These are phyloP conservation scores for Metschnikowia kunwiensis DNA, from an alignment of 805 yeast species.

Conservation along the genomic window DNA sequence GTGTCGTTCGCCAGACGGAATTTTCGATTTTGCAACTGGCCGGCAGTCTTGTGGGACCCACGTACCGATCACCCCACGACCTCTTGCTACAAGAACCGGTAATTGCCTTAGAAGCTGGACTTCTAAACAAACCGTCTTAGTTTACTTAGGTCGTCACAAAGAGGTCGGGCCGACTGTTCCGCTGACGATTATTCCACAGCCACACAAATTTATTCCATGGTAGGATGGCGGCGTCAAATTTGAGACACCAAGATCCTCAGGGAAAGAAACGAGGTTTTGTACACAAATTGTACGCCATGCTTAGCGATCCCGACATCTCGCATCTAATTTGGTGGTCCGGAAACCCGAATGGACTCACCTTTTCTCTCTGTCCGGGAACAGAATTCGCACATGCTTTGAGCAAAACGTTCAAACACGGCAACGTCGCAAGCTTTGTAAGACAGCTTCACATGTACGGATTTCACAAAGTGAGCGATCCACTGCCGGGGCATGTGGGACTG, in stretches of 20 bases:
- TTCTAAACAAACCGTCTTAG: no score
- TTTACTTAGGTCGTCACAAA: no score
- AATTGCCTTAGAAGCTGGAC: no score
- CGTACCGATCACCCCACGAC: no score
- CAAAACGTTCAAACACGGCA: constrained; percentile 89
- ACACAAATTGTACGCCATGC: constrained; percentile 41
- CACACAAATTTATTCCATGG: no score
- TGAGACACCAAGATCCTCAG: constrained; percentile 21
- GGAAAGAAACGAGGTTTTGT: constrained; percentile 60
- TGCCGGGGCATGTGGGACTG: constrained; percentile 15
- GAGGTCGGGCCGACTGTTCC: no score
- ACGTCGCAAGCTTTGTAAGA: constrained; percentile 88
- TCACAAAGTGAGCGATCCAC: constrained; percentile 67
- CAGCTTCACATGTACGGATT: constrained; percentile 96
- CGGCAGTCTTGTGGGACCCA: no score
- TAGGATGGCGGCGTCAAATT: constrained; percentile 1
- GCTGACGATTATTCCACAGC: no score
- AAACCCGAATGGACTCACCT: constrained; percentile 49
- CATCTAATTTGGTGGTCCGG: constrained; percentile 45
- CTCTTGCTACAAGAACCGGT: no score
- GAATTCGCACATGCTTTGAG: constrained; percentile 61
- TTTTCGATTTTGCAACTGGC: no score
- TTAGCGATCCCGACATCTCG: constrained; percentile 31
- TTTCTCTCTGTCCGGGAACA: constrained; percentile 61
- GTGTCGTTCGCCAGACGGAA: no score